Base-by-base conservation (phyloP, 495 filamentous ascomycete genomes). In the Zalerion maritima region DNA sequence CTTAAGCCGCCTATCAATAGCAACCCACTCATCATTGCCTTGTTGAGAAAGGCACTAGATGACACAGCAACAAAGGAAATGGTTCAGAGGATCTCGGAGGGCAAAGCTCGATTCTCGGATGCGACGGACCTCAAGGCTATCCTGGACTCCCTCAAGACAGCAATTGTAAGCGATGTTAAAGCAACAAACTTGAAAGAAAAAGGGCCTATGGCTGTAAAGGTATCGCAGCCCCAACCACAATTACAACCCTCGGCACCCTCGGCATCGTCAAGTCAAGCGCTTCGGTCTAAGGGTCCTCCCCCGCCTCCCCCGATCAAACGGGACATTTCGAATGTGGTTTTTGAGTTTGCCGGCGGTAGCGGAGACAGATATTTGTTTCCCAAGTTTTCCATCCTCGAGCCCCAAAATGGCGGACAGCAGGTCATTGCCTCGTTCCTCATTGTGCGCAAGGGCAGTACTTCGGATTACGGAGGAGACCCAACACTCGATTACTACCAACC, bases 331-430 rank as follows among this genome's bases (percentile, higher is more conserved):
- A 70, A 78, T 10, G 61, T 93, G 2, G 72, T 86, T 6, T 80
- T 97, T 31, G 87, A 94, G 45, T 92, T 94, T 41, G 64, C 71
- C 2, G 74, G 75, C 28, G 71, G 76, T 18, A 77, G 71, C 6
- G 84, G 84, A 6, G 89, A 94, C 45, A 73, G 86, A 12, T 96
- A 84, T 45, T 49, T 86, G 12, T 89, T 97, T 45, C 89, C 89
- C 0, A 84, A 81, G 47, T 68, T 82, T 43, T 75, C 75, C 32
- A 79, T 96, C 24, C 54, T 96, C 5, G 86, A 97, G 45, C 34
- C 31, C 2, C n/a, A n/a, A n/a, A 49, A 43, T 16, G 44, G 50
- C 22, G 54, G 50, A 20, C 50, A 57, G 32, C 57, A 69, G 35
- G 60, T 72, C 12, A 58, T 69, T 32, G 71, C 70, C 17, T 77